Evolutionary conservation across 805 yeast genomes (phyloP).

Genomic region (Pichia insulana): DNA sequence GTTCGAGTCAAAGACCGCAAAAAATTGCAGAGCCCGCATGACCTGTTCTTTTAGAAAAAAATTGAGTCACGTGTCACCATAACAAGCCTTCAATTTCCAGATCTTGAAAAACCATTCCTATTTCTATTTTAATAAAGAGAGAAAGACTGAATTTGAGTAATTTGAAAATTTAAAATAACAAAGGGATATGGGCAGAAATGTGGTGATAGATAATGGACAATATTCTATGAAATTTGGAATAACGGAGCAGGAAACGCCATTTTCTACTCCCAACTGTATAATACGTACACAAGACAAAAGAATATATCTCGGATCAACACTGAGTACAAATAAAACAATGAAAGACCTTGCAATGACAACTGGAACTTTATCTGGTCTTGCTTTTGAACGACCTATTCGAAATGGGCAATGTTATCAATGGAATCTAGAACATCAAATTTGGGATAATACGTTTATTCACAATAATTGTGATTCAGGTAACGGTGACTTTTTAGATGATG

Average conservation of each 20-base stretch:
- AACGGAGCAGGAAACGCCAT: constrained; percentile 36
- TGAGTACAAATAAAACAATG: constrained; percentile 27
- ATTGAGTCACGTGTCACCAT: too few species aligned
- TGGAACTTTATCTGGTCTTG: constrained; percentile 44
- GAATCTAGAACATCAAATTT: constrained; percentile 81
- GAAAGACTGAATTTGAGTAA: too few species aligned
- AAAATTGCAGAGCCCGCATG: too few species aligned
- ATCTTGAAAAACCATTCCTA: too few species aligned
- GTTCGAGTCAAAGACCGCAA: too few species aligned
- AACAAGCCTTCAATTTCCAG: too few species aligned
- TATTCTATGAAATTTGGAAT: constrained; percentile 66
- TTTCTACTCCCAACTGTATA: constrained; percentile 57
- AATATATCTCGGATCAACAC: constrained; percentile 63
- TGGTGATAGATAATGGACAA: constrained; percentile 87
- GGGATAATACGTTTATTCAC: constrained; percentile 69
- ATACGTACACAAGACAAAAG: constrained; percentile 69
- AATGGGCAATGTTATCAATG: constrained; percentile 85
- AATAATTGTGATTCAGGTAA: constrained; percentile 24
- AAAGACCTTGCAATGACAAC: constrained; percentile 40
- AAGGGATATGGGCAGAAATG: constrained; percentile 14
- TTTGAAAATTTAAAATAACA: too few species aligned
- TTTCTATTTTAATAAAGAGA: too few species aligned
- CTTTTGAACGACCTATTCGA: constrained; percentile 74
- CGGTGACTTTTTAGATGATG: constrained; percentile 36
- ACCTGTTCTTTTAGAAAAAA: too few species aligned